Evolutionary conservation across 208 protist species (phyloP).

Genomic region (Trypanosoma scelopori): DNA sequence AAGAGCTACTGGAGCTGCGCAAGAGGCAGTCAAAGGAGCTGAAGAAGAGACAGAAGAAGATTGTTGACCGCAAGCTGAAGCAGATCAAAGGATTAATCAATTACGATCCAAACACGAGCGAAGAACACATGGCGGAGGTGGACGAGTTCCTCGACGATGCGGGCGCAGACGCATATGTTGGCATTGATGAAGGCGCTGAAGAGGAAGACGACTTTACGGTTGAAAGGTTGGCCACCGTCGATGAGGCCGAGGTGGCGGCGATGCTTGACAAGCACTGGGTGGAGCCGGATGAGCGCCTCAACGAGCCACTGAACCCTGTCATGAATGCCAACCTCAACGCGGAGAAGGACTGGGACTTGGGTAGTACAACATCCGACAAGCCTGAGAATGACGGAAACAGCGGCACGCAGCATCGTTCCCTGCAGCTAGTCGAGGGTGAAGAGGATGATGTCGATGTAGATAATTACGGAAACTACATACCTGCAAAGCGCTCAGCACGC

Average conservation of each 20-base stretch:
- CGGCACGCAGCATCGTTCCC: conserved; percentile 11
- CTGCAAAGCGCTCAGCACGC: conserved; percentile 59
- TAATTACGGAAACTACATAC: conserved; percentile 89
- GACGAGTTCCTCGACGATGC: conserved; percentile 49
- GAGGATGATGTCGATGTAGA: conserved; percentile 86
- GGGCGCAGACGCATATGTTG: conserved; percentile 11
- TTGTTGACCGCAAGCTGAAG: conserved; percentile 91
- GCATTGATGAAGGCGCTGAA: conserved; percentile 29
- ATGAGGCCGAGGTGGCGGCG: conserved; percentile 52
- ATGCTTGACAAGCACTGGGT: conserved; percentile 60
- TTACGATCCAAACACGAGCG: conserved; percentile 82
- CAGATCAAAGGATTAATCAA: conserved; percentile 93
- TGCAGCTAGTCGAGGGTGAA: conserved; percentile 74
- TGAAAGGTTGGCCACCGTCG: conserved; percentile 62
- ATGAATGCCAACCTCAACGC: conserved; percentile 73
- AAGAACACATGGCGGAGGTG: conserved; percentile 69
- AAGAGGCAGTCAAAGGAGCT: conserved; percentile 83
- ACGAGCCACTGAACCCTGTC: conserved; percentile 80
- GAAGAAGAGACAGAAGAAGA: conserved; percentile 92
- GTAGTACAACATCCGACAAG: conserved; percentile 31
- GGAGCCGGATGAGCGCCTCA: conserved; percentile 45
- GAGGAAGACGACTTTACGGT: conserved; percentile 74
- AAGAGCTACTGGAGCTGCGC: conserved; percentile 84
- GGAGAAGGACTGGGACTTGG: conserved; percentile 85
- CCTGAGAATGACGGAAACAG: conserved; percentile 28